Evolutionary conservation across 257 asterid species (phyloP).

Genomic region (Datura wrightii): DNA sequence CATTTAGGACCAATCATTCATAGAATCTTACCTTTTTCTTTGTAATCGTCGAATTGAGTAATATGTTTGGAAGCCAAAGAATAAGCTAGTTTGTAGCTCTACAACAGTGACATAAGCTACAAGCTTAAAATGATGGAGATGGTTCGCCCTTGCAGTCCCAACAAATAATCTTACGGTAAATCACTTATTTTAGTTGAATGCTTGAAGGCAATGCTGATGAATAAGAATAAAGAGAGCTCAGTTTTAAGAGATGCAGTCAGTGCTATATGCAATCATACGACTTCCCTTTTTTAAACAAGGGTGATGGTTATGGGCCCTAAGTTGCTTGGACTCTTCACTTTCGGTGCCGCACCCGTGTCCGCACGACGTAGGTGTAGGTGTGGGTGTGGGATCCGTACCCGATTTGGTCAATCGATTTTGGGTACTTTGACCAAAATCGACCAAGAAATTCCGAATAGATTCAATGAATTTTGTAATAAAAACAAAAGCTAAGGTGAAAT

Average conservation of each 20-base stretch:
- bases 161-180: background rate
- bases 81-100: conserved; percentile 12
- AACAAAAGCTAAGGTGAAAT: no score
- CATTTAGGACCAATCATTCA: background rate
- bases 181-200: conserved; percentile 26
- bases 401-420: no score
- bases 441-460: no score
- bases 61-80: conserved; percentile 19
- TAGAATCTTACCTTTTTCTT: background rate
- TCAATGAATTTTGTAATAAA: no score
- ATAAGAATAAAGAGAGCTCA: conserved; percentile 6
- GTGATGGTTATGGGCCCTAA: background rate
- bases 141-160: background rate
- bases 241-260: background rate
- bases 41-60: background rate
- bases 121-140: conserved; percentile 29
- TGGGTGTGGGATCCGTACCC: no score
- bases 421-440: no score
- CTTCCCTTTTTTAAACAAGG: background rate
- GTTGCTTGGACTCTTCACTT: no score
- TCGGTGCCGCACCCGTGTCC: no score
- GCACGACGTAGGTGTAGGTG: no score
- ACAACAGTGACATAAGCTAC: background rate
- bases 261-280: background rate
- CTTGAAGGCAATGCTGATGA: conserved; percentile 24